A percentile compares a stretch with the other conserved stretches of the same genome.
Conservation (phyloP, 495 filamentous ascomycete genomes). For the Coniosporium apollinis region DNA sequence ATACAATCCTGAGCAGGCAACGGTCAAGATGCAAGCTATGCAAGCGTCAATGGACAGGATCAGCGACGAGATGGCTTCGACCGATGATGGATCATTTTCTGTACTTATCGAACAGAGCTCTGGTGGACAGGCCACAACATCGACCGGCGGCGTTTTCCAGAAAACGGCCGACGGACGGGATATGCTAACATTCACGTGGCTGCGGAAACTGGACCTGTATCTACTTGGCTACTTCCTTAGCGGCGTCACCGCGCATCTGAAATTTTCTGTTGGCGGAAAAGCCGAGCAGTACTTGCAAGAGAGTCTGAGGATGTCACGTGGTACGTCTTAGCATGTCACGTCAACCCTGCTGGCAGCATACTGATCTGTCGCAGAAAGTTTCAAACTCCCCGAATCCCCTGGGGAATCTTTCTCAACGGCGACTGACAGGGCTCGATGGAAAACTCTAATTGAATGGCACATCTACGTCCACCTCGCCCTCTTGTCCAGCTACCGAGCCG, state of each 20-base stretch:
- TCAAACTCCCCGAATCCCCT: constrained; percentile 35
- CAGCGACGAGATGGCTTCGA: constrained; percentile 41
- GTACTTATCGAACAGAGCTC: constrained; percentile 45
- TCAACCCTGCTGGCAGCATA: no score
- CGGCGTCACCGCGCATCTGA: constrained; percentile 47
- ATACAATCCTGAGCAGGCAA: constrained; percentile 40
- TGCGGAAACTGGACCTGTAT: constrained; percentile 49
- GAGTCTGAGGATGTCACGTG: no score
- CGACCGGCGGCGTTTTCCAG: constrained; percentile 26
- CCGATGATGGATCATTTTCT: constrained; percentile 48
- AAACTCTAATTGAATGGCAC: constrained; percentile 35
- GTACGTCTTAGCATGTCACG: no score
- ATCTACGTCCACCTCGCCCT: constrained; percentile 44
- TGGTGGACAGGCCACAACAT: constrained; percentile 8
- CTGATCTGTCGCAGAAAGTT: constrained; percentile 42
- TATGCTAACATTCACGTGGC: constrained; percentile 41
- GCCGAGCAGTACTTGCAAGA: constrained; percentile 46
- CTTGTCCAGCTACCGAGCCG: constrained; percentile 40
- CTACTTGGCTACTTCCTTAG: constrained; percentile 58
- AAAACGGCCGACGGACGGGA: constrained; percentile 14
- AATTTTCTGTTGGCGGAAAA: constrained; percentile 45
- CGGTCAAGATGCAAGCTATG: constrained; percentile 53
- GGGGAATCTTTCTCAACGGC: constrained; percentile 31
- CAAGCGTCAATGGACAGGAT: constrained; percentile 50
- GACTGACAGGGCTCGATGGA: constrained; percentile 30